Base-by-base conservation (phyloP, 495 filamentous ascomycete genomes). In the Penicillium tannophilum region DNA sequence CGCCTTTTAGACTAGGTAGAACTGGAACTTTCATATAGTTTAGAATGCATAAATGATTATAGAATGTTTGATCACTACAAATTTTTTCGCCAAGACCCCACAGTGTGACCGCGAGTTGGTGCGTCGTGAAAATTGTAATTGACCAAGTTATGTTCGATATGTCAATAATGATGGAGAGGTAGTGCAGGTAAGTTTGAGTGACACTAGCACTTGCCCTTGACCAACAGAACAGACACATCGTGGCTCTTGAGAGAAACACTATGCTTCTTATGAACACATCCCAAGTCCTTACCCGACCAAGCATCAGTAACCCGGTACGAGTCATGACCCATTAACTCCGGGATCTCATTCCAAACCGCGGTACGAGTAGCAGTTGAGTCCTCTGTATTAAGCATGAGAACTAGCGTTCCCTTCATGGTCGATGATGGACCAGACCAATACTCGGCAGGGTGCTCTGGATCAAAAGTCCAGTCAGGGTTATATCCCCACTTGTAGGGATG, bases 401-500 rank as follows among this genome's bases (percentile, higher is more conserved):
- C 81, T 55, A 88, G 63, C 4, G 77, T 82, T 1, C 71, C 73
- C 30, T 72, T 60, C 28, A 76, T 66, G 1, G 73, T 80, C 41
- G 74, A 66, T 5, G 77, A 82, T 24, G 76, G 63, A 0, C 87
- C 87, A 0, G 75, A 76, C 77, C 84, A 88, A 63, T 82, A 89
- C 62, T 86, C 85, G 0, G 86, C 84, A 4, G 85, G 86, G 49
- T 82, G 76, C 0, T 67, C 75, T 0, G 79, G 69, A 46, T 86
- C 80, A 58, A 85, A 90, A 0, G 83, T 88, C 74, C 80, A 86
- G 59, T 88, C 82, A 1, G 77, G 66, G 41, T 86, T 88, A 41
- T 76, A 78, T 2, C 85, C 85, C 84, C 85, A 88, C 64, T 88
- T 88, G 56, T 86, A 89, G 2, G 86, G 86, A 64, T 67, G 78